Evolutionary conservation across 805 yeast species (phyloP).

Genomic region (Yarrowia sp.): DNA sequence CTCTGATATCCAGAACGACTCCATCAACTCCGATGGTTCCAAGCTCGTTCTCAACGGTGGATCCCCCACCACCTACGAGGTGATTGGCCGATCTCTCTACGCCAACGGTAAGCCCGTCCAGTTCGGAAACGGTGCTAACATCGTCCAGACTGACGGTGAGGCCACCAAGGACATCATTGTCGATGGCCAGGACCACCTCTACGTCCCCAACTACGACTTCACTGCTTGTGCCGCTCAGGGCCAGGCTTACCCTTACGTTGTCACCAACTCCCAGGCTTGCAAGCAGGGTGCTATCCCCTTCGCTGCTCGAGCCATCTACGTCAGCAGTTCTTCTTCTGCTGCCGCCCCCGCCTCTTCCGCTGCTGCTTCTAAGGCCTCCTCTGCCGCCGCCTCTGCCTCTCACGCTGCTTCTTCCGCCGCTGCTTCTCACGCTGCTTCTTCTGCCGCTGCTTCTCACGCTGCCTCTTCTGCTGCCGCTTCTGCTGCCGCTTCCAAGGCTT

Average conservation of each 20-base stretch:
- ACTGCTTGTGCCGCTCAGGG: background rate
- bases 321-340: background rate
- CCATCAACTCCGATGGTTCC: background rate
- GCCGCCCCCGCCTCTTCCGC: background rate
- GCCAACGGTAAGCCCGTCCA: constrained; percentile 16
- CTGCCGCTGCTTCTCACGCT: background rate
- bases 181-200: constrained; percentile 6
- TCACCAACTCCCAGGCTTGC: background rate
- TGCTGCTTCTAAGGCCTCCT: background rate
- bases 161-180: constrained; percentile 2
- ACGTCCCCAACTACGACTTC: constrained; percentile 15
- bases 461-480: background rate
- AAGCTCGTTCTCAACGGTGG: background rate
- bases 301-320: background rate
- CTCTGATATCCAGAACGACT: constrained; percentile 13
- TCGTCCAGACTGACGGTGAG: background rate
- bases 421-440: background rate
- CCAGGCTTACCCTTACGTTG: background rate
- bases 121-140: background rate
- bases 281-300: background rate
- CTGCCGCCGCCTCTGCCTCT: background rate
- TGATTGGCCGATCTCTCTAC: background rate
- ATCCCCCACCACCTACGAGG: background rate
- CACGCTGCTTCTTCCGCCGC: background rate
- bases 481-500: background rate